phyloP scores from a whole-genome alignment of 2,329 filamentous ascomycete genomes.

The Penicillium hordei region DNA sequence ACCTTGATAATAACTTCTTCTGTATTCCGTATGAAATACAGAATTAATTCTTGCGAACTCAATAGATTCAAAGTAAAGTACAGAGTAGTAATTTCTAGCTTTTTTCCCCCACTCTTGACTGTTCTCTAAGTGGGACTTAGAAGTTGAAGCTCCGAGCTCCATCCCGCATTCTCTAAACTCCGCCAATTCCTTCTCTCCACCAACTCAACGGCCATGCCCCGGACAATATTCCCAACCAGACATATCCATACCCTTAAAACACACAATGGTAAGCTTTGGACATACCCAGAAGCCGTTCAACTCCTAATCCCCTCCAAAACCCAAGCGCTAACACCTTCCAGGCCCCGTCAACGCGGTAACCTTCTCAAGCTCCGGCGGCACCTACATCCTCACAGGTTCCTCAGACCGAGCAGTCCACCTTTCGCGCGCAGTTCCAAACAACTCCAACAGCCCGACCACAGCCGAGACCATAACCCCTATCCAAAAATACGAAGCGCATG shows the following conservation, averaged over 20 bases:
- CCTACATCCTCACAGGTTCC: constrained; percentile 80
- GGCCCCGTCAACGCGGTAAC: constrained; percentile 70
- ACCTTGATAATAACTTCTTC: constrained; percentile 45
- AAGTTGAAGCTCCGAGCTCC: constrained; percentile 14
- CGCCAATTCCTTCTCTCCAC: constrained; percentile 3
- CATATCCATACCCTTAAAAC: constrained; percentile 47
- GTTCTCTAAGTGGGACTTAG: not conserved
- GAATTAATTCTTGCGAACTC: constrained; percentile 32
- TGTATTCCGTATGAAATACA: constrained; percentile 44
- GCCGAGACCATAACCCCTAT: constrained; percentile 59
- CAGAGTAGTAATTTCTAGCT: not conserved
- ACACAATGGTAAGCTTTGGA: constrained; percentile 40
- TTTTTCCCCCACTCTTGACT: too few species aligned
- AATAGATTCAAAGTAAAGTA: not conserved
- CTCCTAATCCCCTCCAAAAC: not conserved
- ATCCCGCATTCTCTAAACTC: constrained; percentile 11
- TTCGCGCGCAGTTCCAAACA: constrained; percentile 62
- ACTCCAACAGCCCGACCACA: constrained; percentile 36
- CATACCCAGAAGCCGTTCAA: too few species aligned
- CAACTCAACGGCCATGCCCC: constrained; percentile 16
- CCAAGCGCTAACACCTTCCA: constrained; percentile 32
- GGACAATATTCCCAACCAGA: constrained; percentile 39
- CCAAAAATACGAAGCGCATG: constrained; percentile 85
- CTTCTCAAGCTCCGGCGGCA: constrained; percentile 71
- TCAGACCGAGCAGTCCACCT: constrained; percentile 82